A percentile compares a stretch with the other conserved stretches of the same genome.
Evolutionary conservation across 805 yeast species (phyloP).

Genomic region (Candida yuanshanica): DNA sequence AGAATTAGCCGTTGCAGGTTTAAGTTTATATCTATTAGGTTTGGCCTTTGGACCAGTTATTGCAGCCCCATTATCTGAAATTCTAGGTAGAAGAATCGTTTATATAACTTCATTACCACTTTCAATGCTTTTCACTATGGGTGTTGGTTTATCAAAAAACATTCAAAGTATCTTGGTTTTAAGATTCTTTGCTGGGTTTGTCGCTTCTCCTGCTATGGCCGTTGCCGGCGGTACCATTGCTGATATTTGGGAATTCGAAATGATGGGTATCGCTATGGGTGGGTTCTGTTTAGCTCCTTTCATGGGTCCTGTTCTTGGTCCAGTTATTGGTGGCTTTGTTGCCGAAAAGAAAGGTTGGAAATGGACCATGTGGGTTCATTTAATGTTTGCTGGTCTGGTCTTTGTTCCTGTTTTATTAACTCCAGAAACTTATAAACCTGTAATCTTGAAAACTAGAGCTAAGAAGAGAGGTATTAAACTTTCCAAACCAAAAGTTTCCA

Average conservation of each 20-base stretch:
- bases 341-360: constrained; percentile 57
- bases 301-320: constrained; percentile 75
- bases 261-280: constrained; percentile 69
- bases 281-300: constrained; percentile 76
- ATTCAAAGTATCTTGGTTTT: constrained; percentile 59
- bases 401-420: constrained; percentile 41
- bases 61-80: constrained; percentile 69
- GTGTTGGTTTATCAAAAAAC: constrained; percentile 60
- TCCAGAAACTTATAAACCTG: constrained; percentile 72
- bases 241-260: constrained; percentile 67
- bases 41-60: constrained; percentile 64
- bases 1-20: constrained; percentile 59
- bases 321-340: constrained; percentile 69
- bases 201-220: constrained; percentile 79
- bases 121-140: constrained; percentile 69
- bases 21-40: constrained; percentile 67
- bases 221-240: constrained; percentile 80
- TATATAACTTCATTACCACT: constrained; percentile 55
- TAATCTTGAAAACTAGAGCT: constrained; percentile 56
- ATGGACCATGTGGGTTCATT: constrained; percentile 68
- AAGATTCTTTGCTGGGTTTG: constrained; percentile 68
- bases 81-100: constrained; percentile 60
- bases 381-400: constrained; percentile 57
- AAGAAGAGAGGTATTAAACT: constrained; percentile 50
- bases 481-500: constrained; percentile 30